These are phyloP conservation scores for Nitzschia putrida DNA, from an alignment of 108 stramenopile species.

Conservation along the genomic window DNA sequence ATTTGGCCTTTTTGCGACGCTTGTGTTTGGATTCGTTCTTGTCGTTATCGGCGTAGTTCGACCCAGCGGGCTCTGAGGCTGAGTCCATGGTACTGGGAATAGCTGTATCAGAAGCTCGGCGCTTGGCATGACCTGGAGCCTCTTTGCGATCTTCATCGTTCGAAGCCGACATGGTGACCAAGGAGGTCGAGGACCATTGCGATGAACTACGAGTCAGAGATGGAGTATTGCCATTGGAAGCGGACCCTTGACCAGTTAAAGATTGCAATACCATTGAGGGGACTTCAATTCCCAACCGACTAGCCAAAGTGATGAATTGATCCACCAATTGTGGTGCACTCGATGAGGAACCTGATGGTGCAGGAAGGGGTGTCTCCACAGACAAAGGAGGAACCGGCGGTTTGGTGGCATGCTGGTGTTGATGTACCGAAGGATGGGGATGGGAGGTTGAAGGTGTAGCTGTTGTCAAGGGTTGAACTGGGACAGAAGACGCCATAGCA, in stretches of 20 bases:
- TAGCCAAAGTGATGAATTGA: slow-evolving; percentile 62
- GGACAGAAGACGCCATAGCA: neutral
- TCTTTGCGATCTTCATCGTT: slow-evolving; percentile 38
- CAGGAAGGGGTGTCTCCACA: slow-evolving; percentile 7
- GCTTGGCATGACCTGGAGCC: slow-evolving; percentile 52
- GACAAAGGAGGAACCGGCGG: slow-evolving; percentile 2
- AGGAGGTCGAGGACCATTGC: neutral
- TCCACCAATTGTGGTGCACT: slow-evolving; percentile 47
- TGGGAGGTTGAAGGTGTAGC: neutral
- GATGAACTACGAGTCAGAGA: neutral
- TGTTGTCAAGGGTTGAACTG: neutral
- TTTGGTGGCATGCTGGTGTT: neutral
- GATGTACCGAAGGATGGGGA: neutral
- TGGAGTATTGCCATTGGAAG: neutral
- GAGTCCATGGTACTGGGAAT: neutral
- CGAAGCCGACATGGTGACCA: slow-evolving; percentile 9
- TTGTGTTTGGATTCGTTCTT: slow-evolving; percentile 31
- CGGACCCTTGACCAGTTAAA: slow-evolving; percentile 25
- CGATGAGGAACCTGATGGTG: slow-evolving; percentile 12
- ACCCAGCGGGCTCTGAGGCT: neutral
- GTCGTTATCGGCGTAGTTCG: slow-evolving; percentile 1
- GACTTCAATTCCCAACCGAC: slow-evolving; percentile 54
- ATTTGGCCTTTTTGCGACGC: slow-evolving; percentile 57
- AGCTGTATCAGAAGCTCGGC: slow-evolving; percentile 19
- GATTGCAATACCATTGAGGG: slow-evolving; percentile 43